Base-by-base conservation (phyloP, 2,329 filamentous ascomycete genomes). In the Alternaria postmessia region DNA sequence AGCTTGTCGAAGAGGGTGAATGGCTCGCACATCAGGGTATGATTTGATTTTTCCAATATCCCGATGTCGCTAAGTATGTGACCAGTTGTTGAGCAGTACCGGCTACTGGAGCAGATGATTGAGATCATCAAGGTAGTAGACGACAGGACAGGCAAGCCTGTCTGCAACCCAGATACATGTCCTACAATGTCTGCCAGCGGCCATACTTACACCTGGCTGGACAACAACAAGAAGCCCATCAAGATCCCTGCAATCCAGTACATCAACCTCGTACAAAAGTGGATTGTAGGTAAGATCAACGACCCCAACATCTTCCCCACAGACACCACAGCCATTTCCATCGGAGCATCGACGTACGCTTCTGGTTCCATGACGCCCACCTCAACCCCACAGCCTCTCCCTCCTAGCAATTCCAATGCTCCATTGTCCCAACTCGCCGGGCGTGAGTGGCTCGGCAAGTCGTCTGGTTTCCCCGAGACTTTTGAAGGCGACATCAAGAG, bases 151-250 rank as follows among this genome's bases (percentile, higher is more conserved):
- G 91, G 91, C 36, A 84, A 83, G 55, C 88, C 90, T 3, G 90
- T 97, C 70, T 98, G 94, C 84, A 97, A 95, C 77, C 84, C 90
- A 41, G 87, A 88, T 60, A 89, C 87, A 49, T 98, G 94, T 75
- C 93, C 94, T 47, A 92, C 91, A 61, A 97, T 97, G 92, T 96
- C 94, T 59, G 95, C 95, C 72, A 94, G 94, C 79, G 86, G 95
- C 72, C 91, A 96, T 79, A 96, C 93, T 26, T 98, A 97, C 79
- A 97, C 94, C 49, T 98, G 94, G 94, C 87, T 98, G 55, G 96
- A 97, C 80, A 89, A 90, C 67, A 89, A 92, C 72, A 89, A 91
- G 70, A 90, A 93, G 75, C 93, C 94, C 11, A 93, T 96, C 66
- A 94, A 96, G 80, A 91, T 98, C 42, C 93, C 94, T 4, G 94